Evolutionary conservation across 345 rosid genomes (phyloP), one percentile per base, ranked within the genome.

Genomic region (Syzygium aqueum): DNA sequence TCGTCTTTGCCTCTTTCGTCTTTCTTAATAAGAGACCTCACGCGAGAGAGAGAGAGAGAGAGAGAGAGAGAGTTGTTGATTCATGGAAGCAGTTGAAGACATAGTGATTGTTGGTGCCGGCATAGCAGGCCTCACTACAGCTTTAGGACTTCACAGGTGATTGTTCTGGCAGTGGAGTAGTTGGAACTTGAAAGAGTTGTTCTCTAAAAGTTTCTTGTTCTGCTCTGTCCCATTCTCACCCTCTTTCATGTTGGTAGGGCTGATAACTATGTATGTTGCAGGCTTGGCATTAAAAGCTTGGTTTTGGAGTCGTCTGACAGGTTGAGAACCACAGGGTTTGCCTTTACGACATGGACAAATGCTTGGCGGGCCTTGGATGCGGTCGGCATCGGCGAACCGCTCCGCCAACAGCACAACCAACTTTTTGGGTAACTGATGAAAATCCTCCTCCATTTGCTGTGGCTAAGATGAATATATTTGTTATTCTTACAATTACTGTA

Each of bases 21-120:
- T 17, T 54, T 67, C 46, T 67, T 67, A 8, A 8, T 67, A 33
- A 30, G 21, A 30, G 80, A 21, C 46, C 77, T 65, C 80, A 8
- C 12, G 23, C 5, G 21, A 8, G 22, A 65, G 40, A 9, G 4
- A 56, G 61, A 56, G 78, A 67, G 77, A 63, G 77, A n/a, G 33
- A 61, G 57, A 53, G 19, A 50, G 51, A 50, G 51, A 50, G 51
- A 53, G 21, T 25, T 33, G 46, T 67, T 37, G 43, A 33, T 67
- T 67, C 78, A 67, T 21, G 78, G 78, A 67, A 33, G 78, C 40
- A 33, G 78, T 17, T 37, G 84, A 57, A 87, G 93, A 92, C 84
- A 86, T 94, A n/a, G 90, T 91, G 88, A 95, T 91, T 77, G 92
- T 94, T 1, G 94, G 96, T 67, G 98, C 95, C 37, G 96, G 95